Conservation (phyloP, 495 filamentous ascomycete species). For the Penicillium arizonense region DNA sequence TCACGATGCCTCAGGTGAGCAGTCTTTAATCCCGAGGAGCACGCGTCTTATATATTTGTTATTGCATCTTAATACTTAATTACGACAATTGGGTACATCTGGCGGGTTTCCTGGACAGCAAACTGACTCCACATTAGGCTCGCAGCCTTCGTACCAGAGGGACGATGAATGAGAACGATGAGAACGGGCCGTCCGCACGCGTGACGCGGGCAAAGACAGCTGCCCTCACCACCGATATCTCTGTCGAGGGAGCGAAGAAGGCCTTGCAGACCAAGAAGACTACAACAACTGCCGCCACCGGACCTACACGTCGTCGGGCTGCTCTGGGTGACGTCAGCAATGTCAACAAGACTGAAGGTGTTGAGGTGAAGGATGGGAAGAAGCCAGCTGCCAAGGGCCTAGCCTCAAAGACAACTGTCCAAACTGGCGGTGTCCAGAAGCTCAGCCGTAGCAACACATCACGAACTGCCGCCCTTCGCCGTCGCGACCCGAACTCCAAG, state of each 20-base stretch:
- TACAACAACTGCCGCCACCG: conserved; percentile 45
- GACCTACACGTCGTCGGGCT: conserved; percentile 62
- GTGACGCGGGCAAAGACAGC: conserved; percentile 91
- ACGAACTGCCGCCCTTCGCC: conserved; percentile 53
- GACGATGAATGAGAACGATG: conserved; percentile 88
- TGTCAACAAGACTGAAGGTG: conserved; percentile 71
- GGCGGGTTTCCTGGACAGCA: neutral
- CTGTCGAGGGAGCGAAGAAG: conserved; percentile 62
- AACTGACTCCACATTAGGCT: conserved; percentile 38
- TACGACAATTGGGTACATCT: neutral
- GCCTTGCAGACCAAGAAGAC: conserved; percentile 74
- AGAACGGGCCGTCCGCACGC: conserved; percentile 77
- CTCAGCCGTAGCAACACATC: conserved; percentile 61
- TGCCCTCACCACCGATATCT: conserved; percentile 59
- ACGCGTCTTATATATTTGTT: conserved; percentile 18
- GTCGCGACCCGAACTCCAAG: conserved; percentile 66
- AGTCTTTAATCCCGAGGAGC: conserved; percentile 9
- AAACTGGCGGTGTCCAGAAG: conserved; percentile 77
- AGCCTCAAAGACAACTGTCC: conserved; percentile 72
- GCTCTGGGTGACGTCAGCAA: conserved; percentile 95
- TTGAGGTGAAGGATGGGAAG: conserved; percentile 63
- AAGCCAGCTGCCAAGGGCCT: conserved; percentile 61
- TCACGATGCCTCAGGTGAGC: conserved; percentile 48
- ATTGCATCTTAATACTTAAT: neutral
- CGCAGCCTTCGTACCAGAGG: conserved; percentile 61